A percentile compares a stretch with the other conserved stretches of the same genome.
Evolutionary conservation across 2,329 filamentous ascomycete genomes (phyloP).

Genomic region (Botrytis aclada): DNA sequence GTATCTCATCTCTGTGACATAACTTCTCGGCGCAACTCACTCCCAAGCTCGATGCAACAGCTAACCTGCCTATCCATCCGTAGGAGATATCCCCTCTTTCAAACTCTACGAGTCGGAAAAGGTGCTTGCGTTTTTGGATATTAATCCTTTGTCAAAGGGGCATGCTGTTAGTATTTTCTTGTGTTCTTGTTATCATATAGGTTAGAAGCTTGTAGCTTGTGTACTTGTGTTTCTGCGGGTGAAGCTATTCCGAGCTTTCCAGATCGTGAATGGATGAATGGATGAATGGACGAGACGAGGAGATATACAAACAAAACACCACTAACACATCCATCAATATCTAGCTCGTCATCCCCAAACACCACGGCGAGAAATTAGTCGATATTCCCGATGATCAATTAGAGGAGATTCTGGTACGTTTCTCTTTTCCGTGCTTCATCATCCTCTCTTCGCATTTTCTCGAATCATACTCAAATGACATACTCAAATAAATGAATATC

Average conservation of each 20-base stretch:
- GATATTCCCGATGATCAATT: conserved; percentile 92
- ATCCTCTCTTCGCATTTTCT: conserved; percentile 20
- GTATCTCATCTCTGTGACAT: conserved; percentile 25
- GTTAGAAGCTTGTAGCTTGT: too few species aligned
- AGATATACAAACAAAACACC: not conserved
- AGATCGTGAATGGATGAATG: not conserved
- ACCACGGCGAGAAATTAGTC: conserved; percentile 84
- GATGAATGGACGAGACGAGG: not conserved
- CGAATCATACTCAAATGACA: too few species aligned
- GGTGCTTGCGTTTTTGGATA: conserved; percentile 93
- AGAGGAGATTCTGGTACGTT: conserved; percentile 69
- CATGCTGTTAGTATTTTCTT: conserved; percentile 70
- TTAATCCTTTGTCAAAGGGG: conserved; percentile 81
- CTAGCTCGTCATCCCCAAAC: conserved; percentile 90
- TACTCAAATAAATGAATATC: not conserved
- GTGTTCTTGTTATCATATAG: not conserved
- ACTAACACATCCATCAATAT: not conserved
- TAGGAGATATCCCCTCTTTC: conserved; percentile 92
- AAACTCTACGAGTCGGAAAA: conserved; percentile 96
- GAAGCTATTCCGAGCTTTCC: not conserved
- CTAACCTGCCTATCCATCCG: conserved; percentile 14
- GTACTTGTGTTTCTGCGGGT: not conserved
- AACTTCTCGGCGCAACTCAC: conserved; percentile 4
- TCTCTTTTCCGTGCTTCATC: not conserved
- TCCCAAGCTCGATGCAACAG: not conserved